Evolutionary conservation across 441 rosid genomes (phyloP).

Genomic region (Erodium trifolium): DNA sequence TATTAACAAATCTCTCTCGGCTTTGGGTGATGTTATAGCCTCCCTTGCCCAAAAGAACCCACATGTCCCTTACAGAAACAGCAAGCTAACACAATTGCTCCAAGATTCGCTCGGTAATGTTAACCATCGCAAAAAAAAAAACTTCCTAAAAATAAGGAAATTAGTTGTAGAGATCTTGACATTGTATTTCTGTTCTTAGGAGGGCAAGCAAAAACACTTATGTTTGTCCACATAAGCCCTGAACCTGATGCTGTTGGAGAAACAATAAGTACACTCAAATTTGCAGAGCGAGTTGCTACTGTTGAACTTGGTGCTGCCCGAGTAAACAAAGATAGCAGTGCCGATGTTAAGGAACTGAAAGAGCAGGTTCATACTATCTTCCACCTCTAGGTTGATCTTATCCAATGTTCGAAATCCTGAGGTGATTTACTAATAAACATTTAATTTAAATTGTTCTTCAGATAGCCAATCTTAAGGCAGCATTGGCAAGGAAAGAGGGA

Average conservation of each 20-base stretch:
- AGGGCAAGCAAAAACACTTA: slow-evolving; percentile 86
- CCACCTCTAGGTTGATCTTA: background rate
- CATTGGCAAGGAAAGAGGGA: slow-evolving; percentile 61
- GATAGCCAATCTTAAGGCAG: slow-evolving; percentile 82
- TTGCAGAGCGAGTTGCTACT: slow-evolving; percentile 85
- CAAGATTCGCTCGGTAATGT: slow-evolving; percentile 82
- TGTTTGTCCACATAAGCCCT: slow-evolving; percentile 90
- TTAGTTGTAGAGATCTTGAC: slow-evolving; percentile 8
- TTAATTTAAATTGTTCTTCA: slow-evolving; percentile 22
- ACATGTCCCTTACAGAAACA: slow-evolving; percentile 82
- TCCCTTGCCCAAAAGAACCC: slow-evolving; percentile 85
- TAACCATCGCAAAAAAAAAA: background rate
- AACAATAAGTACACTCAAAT: slow-evolving; percentile 79
- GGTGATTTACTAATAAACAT: background rate
- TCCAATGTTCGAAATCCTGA: background rate
- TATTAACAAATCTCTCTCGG: slow-evolving; percentile 80
- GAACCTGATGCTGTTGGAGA: slow-evolving; percentile 70
- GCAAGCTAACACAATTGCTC: slow-evolving; percentile 86
- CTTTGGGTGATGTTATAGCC: slow-evolving; percentile 83
- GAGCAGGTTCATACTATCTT: slow-evolving; percentile 39
- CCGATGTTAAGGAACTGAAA: slow-evolving; percentile 76
- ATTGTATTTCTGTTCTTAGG: slow-evolving; percentile 35
- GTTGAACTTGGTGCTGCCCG: slow-evolving; percentile 85
- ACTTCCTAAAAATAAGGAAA: background rate
- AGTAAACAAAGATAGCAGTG: slow-evolving; percentile 50